A percentile compares a stretch with the other conserved stretches of the same genome.
phyloP scores from a whole-genome alignment of 2,329 filamentous ascomycete genomes.

The Pseudogymnoascus verrucosus region DNA sequence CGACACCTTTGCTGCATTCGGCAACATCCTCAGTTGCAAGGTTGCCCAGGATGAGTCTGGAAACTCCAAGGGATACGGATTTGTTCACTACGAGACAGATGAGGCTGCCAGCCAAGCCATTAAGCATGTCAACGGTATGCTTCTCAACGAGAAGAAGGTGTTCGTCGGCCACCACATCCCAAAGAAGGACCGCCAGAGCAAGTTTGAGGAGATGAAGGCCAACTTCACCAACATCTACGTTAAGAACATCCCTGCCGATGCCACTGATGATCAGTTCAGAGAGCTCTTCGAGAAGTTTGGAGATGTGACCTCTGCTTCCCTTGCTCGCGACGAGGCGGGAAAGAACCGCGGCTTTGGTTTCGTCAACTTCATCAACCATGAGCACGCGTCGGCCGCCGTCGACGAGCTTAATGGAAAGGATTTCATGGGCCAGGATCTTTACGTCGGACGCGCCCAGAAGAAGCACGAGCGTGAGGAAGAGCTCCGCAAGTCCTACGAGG shows the following conservation, averaged over 20 bases:
- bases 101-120: slow-evolving; percentile 95
- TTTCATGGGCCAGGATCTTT: slow-evolving; percentile 89
- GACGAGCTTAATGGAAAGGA: slow-evolving; percentile 88
- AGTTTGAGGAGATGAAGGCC: slow-evolving; percentile 99
- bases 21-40: slow-evolving; percentile 99
- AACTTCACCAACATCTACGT: slow-evolving; percentile 99
- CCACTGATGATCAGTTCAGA: slow-evolving; percentile 89
- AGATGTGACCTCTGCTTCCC: slow-evolving; percentile 89
- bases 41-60: slow-evolving; percentile 95
- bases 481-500: slow-evolving; percentile 97
- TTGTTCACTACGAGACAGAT: slow-evolving; percentile 99
- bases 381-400: slow-evolving; percentile 76
- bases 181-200: slow-evolving; percentile 99
- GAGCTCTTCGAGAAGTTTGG: slow-evolving; percentile 86
- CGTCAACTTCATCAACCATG: slow-evolving; percentile 91
- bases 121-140: slow-evolving; percentile 99
- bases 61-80: slow-evolving; percentile 97
- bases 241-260: slow-evolving; percentile 88
- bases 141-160: slow-evolving; percentile 99
- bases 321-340: slow-evolving; percentile 80
- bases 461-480: slow-evolving; percentile 99
- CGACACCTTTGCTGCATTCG: slow-evolving; percentile 97
- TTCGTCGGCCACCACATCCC: slow-evolving; percentile 98
- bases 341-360: slow-evolving; percentile 96
- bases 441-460: slow-evolving; percentile 98